A percentile compares a stretch with the other conserved stretches of the same genome.
These are phyloP conservation scores for Curvularia sp. DNA, from an alignment of 2,329 filamentous ascomycete genomes.

Conservation along the genomic window DNA sequence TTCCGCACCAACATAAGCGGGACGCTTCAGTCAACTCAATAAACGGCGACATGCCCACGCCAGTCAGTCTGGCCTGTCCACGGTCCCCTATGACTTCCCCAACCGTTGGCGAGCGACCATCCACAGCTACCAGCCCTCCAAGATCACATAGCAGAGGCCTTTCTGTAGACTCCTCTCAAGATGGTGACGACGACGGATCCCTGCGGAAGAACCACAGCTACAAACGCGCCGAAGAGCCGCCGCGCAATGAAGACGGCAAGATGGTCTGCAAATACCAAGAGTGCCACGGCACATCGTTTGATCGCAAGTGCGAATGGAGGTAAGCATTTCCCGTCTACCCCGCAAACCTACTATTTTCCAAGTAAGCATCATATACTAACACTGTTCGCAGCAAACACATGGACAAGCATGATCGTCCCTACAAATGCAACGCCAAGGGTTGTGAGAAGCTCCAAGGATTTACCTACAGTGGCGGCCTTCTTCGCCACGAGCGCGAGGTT, in stretches of 20 bases:
- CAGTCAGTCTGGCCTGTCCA: conserved; percentile 41
- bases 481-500: conserved; percentile 91
- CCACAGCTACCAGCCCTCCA: conserved; percentile 32
- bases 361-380: conserved; percentile 24
- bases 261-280: conserved; percentile 73
- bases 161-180: conserved; percentile 43
- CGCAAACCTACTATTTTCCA: conserved; percentile 31
- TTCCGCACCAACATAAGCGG: conserved; percentile 42
- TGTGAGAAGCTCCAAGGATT: conserved; percentile 94
- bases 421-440: conserved; percentile 80
- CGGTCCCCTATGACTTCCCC: conserved; percentile 43
- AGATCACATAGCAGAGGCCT: conserved; percentile 26
- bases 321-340: conserved; percentile 57
- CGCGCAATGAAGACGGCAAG: conserved; percentile 72
- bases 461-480: conserved; percentile 89
- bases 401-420: conserved; percentile 96
- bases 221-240: conserved; percentile 58
- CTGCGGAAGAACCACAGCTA: conserved; percentile 48
- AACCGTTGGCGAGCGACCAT: conserved; percentile 29
- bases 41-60: conserved; percentile 43
- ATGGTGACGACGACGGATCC: conserved; percentile 40
- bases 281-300: conserved; percentile 75
- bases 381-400: conserved; percentile 79
- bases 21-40: conserved; percentile 39
- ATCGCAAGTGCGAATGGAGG: conserved; percentile 93